These are phyloP conservation scores for Xylaria hypoxylon DNA, from an alignment of 2,329 filamentous ascomycete species.

Conservation along the genomic window DNA sequence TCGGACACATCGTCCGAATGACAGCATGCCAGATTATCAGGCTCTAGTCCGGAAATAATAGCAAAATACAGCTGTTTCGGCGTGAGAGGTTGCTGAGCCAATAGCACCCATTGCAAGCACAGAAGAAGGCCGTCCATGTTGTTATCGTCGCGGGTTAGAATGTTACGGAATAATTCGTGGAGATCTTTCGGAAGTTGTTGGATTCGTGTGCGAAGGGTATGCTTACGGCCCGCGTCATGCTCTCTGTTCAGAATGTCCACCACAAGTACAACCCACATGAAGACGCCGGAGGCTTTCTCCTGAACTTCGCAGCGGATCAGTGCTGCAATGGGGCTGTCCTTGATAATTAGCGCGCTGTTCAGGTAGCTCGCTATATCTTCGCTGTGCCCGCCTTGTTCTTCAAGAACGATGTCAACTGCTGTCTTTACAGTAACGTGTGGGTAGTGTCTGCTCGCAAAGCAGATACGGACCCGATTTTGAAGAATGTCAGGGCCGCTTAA, in stretches of 20 bases:
- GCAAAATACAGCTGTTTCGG: slow-evolving; percentile 28
- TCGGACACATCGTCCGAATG: slow-evolving; percentile 3
- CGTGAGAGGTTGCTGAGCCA: slow-evolving; percentile 19
- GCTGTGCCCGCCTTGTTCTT: slow-evolving; percentile 20
- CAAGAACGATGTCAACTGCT: slow-evolving; percentile 19
- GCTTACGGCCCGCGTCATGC: slow-evolving; percentile 7
- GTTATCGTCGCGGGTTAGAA: slow-evolving; percentile 16
- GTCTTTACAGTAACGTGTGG: slow-evolving; percentile 50
- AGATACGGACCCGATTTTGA: slow-evolving; percentile 49
- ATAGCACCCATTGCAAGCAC: slow-evolving; percentile 33
- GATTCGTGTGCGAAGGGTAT: not conserved
- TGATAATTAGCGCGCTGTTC: not conserved
- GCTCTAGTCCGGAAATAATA: slow-evolving; percentile 11
- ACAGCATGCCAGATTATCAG: not conserved
- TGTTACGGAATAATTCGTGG: slow-evolving; percentile 26
- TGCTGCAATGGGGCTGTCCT: not conserved
- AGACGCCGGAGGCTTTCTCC: slow-evolving; percentile 29
- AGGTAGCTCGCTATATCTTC: slow-evolving; percentile 28
- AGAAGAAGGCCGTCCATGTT: slow-evolving; percentile 16
- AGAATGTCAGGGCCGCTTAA: slow-evolving; percentile 54
- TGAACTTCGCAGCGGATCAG: slow-evolving; percentile 22
- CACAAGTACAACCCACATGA: slow-evolving; percentile 37
- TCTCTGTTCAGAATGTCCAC: slow-evolving; percentile 31
- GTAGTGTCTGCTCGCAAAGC: slow-evolving; percentile 57
- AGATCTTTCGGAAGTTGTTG: slow-evolving; percentile 26